Evolutionary conservation across 2,329 filamentous ascomycete genomes (phyloP).

Genomic region (Apiospora marii): DNA sequence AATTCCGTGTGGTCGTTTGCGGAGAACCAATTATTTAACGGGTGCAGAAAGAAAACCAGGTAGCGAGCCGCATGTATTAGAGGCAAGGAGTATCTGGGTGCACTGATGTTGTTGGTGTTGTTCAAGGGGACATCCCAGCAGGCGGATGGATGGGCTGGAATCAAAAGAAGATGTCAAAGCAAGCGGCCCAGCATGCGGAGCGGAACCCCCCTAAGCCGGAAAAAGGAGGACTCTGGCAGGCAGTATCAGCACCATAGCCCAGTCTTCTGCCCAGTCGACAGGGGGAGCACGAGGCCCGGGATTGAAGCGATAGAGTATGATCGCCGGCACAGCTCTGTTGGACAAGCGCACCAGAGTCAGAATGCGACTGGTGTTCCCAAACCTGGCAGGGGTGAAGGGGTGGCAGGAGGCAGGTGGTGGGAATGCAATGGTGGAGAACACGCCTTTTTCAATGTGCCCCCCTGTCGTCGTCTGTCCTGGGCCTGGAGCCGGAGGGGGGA

Average conservation of each 20-base stretch:
- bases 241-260: neutral
- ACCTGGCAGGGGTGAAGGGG: neutral
- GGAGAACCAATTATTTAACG: constrained; percentile 15
- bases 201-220: constrained; percentile 7
- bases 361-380: neutral
- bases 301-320: constrained; percentile 18
- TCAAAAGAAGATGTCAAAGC: constrained; percentile 11
- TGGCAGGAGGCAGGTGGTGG: neutral
- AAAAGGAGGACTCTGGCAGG: constrained; percentile 2
- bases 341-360: constrained; percentile 18
- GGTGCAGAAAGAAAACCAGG: neutral
- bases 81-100: constrained; percentile 14
- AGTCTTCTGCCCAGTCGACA: constrained; percentile 1
- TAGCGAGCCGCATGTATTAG: constrained; percentile 4
- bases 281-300: constrained; percentile 20
- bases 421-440: constrained; percentile 1
- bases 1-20: neutral
- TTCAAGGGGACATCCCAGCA: constrained; percentile 2
- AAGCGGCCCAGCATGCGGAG: neutral
- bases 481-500: neutral
- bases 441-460: neutral
- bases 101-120: constrained; percentile 18
- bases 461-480: neutral
- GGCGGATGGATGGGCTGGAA: neutral
- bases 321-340: constrained; percentile 19